A percentile compares a stretch with the other conserved stretches of the same genome.
phyloP scores from a whole-genome alignment of 768 basidiomycete genomes.

The Tulasnella sp. region DNA sequence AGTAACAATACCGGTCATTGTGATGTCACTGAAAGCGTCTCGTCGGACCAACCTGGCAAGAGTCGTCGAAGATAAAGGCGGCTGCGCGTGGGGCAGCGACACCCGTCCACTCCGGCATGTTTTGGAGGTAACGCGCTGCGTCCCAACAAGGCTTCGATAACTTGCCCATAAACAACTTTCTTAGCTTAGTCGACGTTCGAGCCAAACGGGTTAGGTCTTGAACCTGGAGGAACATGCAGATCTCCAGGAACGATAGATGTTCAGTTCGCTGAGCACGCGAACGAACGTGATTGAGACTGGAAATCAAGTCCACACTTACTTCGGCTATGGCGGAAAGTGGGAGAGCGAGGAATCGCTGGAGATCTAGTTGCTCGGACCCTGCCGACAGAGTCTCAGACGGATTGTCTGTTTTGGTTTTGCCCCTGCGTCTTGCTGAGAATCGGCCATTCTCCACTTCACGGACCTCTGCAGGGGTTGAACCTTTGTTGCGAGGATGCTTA shows the following conservation, averaged over 20 bases:
- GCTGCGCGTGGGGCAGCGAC: not conserved
- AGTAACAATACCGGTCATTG: not conserved
- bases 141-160: not conserved
- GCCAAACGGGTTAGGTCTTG: not conserved
- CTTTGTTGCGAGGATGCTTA: not conserved
- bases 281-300: not conserved
- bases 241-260: not conserved
- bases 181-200: not conserved
- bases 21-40: not conserved
- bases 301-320: not conserved
- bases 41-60: not conserved
- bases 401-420: not conserved
- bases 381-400: not conserved
- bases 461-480: no score
- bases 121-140: not conserved
- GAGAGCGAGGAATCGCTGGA: not conserved
- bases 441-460: no score
- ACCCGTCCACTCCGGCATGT: conserved; percentile 13
- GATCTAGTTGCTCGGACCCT: not conserved
- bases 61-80: not conserved
- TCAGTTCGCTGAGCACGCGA: not conserved
- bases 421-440: no score
- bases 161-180: not conserved
- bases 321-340: not conserved
- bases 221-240: not conserved